phyloP scores from a whole-genome alignment of 148 eudicot species.

The Heliamphora exappendiculata region DNA sequence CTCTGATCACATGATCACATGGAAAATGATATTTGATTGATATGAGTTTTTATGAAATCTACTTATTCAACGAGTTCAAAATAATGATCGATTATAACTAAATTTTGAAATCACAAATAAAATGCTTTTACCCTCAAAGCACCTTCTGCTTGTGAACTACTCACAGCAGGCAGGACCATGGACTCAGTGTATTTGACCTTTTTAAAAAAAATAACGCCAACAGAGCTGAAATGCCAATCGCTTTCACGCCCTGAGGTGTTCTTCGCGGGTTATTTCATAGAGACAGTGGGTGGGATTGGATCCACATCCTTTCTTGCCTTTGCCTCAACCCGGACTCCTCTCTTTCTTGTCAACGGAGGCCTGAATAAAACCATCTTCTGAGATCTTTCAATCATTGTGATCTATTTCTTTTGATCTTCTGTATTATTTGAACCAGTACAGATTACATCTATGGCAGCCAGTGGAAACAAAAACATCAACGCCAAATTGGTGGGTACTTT shows the following conservation, averaged over 20 bases:
- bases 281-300: neutral
- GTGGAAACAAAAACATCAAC: constrained; percentile 28
- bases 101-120: no score
- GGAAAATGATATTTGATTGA: no score
- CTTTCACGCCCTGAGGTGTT: neutral
- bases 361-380: neutral
- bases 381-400: neutral
- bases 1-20: no score
- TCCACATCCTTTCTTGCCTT: neutral
- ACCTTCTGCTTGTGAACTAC: no score
- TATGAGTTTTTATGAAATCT: no score
- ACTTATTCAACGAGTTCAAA: no score
- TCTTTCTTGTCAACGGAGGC: no score
- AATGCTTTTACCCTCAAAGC: no score
- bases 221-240: no score
- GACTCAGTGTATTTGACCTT: neutral
- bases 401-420: neutral
- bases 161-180: no score
- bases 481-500: constrained; percentile 25
- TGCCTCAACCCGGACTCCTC: neutral
- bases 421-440: neutral
- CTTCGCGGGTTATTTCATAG: neutral
- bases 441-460: constrained; percentile 17
- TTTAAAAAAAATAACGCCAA: no score
- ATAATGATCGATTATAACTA: no score